These are phyloP conservation scores for Xylaria sp. DNA, from an alignment of 2,329 filamentous ascomycete genomes.

Conservation along the genomic window DNA sequence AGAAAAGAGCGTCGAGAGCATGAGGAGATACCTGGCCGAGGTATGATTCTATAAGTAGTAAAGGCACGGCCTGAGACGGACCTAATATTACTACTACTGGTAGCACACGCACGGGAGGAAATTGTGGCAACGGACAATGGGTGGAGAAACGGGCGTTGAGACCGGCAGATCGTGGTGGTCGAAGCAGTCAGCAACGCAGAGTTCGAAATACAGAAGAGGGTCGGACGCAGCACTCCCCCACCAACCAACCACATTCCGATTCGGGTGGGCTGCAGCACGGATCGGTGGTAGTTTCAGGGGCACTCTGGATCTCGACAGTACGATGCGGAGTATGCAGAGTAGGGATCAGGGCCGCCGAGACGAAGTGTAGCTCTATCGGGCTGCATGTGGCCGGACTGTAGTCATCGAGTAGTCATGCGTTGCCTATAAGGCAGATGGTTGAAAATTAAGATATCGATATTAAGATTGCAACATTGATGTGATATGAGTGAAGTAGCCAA, in stretches of 20 bases:
- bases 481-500: constrained; percentile 34
- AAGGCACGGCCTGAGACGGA: constrained; percentile 18
- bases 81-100: constrained; percentile 7
- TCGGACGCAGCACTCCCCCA: constrained; percentile 40
- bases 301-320: constrained; percentile 4
- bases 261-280: constrained; percentile 27
- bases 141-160: constrained; percentile 35
- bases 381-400: neutral
- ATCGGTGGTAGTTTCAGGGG: constrained; percentile 25
- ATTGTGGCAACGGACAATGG: constrained; percentile 25
- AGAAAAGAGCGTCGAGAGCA: constrained; percentile 28
- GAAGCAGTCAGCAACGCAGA: constrained; percentile 36
- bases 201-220: constrained; percentile 39
- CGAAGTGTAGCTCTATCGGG: neutral
- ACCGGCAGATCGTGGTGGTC: constrained; percentile 37
- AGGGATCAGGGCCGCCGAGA: neutral
- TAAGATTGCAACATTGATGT: constrained; percentile 2
- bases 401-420: neutral
- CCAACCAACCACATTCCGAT: constrained; percentile 45
- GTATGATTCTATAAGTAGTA: constrained; percentile 33
- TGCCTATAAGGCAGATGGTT: constrained; percentile 2
- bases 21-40: constrained; percentile 13
- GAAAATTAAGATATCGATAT: constrained; percentile 6
- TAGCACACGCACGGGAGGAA: constrained; percentile 1
- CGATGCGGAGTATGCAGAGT: neutral